phyloP scores from a whole-genome alignment of 495 filamentous ascomycete genomes.

The Neurospora terricola region DNA sequence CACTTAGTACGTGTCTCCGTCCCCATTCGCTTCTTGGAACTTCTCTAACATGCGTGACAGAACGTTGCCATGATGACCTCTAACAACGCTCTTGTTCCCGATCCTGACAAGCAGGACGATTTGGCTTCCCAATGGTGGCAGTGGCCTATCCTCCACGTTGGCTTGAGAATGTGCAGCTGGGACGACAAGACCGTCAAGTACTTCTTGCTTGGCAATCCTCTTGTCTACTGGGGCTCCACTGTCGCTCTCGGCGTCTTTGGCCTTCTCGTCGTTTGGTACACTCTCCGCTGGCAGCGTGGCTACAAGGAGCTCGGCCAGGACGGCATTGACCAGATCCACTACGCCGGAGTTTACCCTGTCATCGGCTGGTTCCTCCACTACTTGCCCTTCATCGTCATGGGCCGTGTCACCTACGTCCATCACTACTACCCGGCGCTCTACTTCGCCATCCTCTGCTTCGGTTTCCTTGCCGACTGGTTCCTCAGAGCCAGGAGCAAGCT shows the following conservation, averaged over 20 bases:
- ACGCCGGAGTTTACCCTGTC: constrained; percentile 81
- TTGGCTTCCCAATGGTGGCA: constrained; percentile 96
- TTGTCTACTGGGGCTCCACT: constrained; percentile 93
- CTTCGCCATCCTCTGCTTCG: constrained; percentile 83
- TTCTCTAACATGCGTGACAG: constrained; percentile 9
- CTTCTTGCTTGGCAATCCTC: constrained; percentile 92
- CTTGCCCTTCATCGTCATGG: constrained; percentile 92
- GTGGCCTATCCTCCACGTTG: constrained; percentile 93
- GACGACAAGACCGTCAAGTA: constrained; percentile 94
- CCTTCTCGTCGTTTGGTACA: constrained; percentile 69
- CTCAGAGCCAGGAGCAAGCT: constrained; percentile 50
- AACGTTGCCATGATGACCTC: constrained; percentile 99
- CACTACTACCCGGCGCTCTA: constrained; percentile 99
- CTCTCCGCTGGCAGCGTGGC: constrained; percentile 91
- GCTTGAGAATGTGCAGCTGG: constrained; percentile 97
- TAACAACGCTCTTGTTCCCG: constrained; percentile 95
- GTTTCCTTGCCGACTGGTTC: constrained; percentile 82
- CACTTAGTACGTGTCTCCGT: constrained; percentile 44
- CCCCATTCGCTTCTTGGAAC: neutral
- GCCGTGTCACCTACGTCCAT: constrained; percentile 95
- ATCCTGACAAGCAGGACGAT: constrained; percentile 98
- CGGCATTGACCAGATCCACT: constrained; percentile 90
- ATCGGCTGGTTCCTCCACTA: constrained; percentile 96
- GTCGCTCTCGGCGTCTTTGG: constrained; percentile 62
- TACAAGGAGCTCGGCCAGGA: constrained; percentile 69